Percentiles rank a stretch among this genome's conserved stretches.
These are phyloP conservation scores for Tilletiaria anomala DNA, from an alignment of 1,284 basidiomycete genomes.

Conservation along the genomic window DNA sequence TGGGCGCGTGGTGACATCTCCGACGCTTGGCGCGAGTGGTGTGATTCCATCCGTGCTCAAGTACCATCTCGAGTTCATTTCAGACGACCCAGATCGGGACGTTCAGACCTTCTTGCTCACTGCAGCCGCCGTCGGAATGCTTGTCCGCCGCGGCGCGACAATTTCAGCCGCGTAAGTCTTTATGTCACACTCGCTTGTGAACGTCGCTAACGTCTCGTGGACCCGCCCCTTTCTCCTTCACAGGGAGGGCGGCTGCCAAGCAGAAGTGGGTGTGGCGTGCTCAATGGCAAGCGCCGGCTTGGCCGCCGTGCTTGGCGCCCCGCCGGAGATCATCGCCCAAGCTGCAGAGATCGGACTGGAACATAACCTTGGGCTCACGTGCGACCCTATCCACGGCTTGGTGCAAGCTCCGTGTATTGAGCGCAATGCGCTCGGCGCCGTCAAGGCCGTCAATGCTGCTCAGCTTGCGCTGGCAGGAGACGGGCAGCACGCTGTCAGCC, in stretches of 20 bases:
- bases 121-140: constrained; percentile 76
- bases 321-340: constrained; percentile 45
- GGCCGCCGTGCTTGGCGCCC: constrained; percentile 54
- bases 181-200: constrained; percentile 7
- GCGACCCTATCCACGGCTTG: constrained; percentile 79
- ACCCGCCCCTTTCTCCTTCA: background rate
- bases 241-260: constrained; percentile 42
- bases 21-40: constrained; percentile 60
- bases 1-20: constrained; percentile 83
- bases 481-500: constrained; percentile 68
- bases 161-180: constrained; percentile 86
- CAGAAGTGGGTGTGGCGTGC: constrained; percentile 52
- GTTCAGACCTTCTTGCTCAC: constrained; percentile 73
- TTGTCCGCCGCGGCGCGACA: constrained; percentile 91
- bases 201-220: background rate
- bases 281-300: constrained; percentile 87
- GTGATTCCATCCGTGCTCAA: constrained; percentile 76
- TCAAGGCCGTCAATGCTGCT: constrained; percentile 50
- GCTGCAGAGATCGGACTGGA: constrained; percentile 86
- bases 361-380: constrained; percentile 47
- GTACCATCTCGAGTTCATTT: constrained; percentile 77
- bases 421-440: constrained; percentile 62
- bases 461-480: constrained; percentile 78
- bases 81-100: constrained; percentile 71
- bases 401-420: constrained; percentile 80